These are phyloP conservation scores for Bathelium albidoporum DNA, from an alignment of 495 filamentous ascomycete species.

Conservation along the genomic window DNA sequence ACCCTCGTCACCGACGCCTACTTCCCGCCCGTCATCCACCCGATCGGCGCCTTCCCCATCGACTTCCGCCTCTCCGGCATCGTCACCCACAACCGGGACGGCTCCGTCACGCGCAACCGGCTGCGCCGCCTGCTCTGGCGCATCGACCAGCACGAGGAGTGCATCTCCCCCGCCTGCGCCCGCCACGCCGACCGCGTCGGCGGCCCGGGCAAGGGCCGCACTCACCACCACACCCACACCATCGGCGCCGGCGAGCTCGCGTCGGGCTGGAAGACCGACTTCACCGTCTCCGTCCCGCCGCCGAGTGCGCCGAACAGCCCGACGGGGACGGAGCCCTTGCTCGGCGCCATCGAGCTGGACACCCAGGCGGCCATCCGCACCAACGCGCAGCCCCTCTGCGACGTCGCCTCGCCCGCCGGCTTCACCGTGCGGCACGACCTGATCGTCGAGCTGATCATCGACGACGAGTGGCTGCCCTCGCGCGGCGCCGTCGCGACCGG, in stretches of 20 bases:
- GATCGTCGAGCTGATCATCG: slow-evolving; percentile 86
- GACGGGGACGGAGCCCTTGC: slow-evolving; percentile 4
- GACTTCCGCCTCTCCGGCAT: slow-evolving; percentile 72
- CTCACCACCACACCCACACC: slow-evolving; percentile 64
- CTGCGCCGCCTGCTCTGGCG: slow-evolving; percentile 86
- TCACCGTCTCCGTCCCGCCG: slow-evolving; percentile 17
- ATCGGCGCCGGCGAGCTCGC: slow-evolving; percentile 69
- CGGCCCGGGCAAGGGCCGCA: slow-evolving; percentile 61
- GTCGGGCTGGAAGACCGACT: slow-evolving; percentile 95
- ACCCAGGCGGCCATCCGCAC: slow-evolving; percentile 54
- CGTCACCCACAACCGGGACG: slow-evolving; percentile 42
- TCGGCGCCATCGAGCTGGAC: slow-evolving; percentile 29
- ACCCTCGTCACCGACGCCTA: slow-evolving; percentile 75
- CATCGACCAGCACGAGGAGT: slow-evolving; percentile 75
- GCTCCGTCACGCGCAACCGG: slow-evolving; percentile 65
- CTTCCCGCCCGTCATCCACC: slow-evolving; percentile 73
- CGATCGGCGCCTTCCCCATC: slow-evolving; percentile 73
- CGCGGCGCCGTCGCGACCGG: slow-evolving; percentile 44
- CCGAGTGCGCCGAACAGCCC: not conserved
- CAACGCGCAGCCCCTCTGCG: slow-evolving; percentile 57
- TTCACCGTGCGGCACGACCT: slow-evolving; percentile 72
- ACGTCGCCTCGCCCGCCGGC: slow-evolving; percentile 68
- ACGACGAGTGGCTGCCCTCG: slow-evolving; percentile 75
- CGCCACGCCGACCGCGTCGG: slow-evolving; percentile 67
- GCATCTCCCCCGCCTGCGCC: slow-evolving; percentile 69